These are phyloP conservation scores for Corynespora cassiicola DNA, from an alignment of 2,329 filamentous ascomycete genomes.

Conservation along the genomic window DNA sequence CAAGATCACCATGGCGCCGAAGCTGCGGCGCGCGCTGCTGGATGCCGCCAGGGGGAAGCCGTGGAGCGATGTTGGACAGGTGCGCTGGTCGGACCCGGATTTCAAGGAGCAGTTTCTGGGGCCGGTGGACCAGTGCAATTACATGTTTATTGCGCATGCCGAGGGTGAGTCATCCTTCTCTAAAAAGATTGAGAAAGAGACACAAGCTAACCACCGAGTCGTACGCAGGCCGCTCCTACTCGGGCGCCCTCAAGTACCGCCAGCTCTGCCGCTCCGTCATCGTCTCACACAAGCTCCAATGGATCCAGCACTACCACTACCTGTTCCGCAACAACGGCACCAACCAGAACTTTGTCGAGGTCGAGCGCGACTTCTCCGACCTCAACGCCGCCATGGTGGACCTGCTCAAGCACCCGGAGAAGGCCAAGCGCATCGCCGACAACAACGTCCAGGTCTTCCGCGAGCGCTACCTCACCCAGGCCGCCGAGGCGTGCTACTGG, in stretches of 20 bases:
- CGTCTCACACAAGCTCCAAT: constrained; percentile 41
- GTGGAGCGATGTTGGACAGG: constrained; percentile 41
- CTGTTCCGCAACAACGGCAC: constrained; percentile 34
- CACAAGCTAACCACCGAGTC: constrained; percentile 22
- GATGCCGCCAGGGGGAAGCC: constrained; percentile 36
- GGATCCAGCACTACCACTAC: constrained; percentile 43
- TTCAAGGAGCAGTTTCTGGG: constrained; percentile 51
- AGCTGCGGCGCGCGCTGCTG: constrained; percentile 34
- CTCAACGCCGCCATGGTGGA: constrained; percentile 36
- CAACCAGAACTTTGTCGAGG: constrained; percentile 42
- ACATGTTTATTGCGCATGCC: constrained; percentile 61
- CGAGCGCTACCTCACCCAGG: constrained; percentile 39
- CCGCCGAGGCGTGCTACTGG: constrained; percentile 43
- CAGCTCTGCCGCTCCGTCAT: constrained; percentile 55
- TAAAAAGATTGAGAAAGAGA: too few relatives aligned
- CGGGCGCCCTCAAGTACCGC: constrained; percentile 60
- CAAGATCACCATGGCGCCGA: constrained; percentile 39
- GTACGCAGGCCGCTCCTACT: constrained; percentile 52
- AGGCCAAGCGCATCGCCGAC: constrained; percentile 41
- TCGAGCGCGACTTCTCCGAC: constrained; percentile 42
- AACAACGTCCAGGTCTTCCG: constrained; percentile 36
- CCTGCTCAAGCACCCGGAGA: constrained; percentile 37
- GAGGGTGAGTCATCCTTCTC: constrained; percentile 49
- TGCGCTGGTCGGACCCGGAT: constrained; percentile 34
- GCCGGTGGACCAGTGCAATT: constrained; percentile 62